These are phyloP conservation scores for Eutrema japonicum DNA, from an alignment of 345 rosid species.

Conservation along the genomic window DNA sequence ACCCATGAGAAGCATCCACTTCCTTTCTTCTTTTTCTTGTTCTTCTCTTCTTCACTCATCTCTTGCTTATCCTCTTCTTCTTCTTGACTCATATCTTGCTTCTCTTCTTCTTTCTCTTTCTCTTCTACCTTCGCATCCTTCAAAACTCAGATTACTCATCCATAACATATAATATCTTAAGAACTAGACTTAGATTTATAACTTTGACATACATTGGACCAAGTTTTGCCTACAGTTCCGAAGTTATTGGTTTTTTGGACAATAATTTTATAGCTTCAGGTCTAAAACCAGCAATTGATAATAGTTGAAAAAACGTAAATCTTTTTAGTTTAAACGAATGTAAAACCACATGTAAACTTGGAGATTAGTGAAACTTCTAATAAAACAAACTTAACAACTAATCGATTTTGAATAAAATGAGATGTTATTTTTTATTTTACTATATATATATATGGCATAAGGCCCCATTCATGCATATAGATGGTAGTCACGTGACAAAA, in stretches of 20 bases:
- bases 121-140: slow-evolving; percentile 48
- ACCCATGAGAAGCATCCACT: slow-evolving; percentile 77
- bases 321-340: not conserved
- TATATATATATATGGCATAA: not conserved
- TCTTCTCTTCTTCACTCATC: slow-evolving; percentile 26
- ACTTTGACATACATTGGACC: not conserved
- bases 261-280: slow-evolving; percentile 2
- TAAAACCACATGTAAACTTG: slow-evolving; percentile 7
- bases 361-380: not conserved
- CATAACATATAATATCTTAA: not conserved
- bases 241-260: slow-evolving; percentile 22
- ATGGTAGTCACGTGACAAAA: slow-evolving; percentile 36
- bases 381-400: not conserved
- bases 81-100: slow-evolving; percentile 24
- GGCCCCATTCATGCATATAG: not conserved
- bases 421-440: not conserved
- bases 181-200: not conserved
- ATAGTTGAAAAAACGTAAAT: not conserved
- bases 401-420: not conserved
- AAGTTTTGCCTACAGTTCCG: not conserved
- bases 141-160: slow-evolving; percentile 12
- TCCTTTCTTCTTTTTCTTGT: slow-evolving; percentile 42
- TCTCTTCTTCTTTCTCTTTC: slow-evolving; percentile 27
- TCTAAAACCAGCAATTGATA: not conserved
- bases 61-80: slow-evolving; percentile 12